A percentile compares a stretch with the other conserved stretches of the same genome.
Conservation (phyloP, 2,329 filamentous ascomycete genomes). For the Trichoderma atroviride region DNA sequence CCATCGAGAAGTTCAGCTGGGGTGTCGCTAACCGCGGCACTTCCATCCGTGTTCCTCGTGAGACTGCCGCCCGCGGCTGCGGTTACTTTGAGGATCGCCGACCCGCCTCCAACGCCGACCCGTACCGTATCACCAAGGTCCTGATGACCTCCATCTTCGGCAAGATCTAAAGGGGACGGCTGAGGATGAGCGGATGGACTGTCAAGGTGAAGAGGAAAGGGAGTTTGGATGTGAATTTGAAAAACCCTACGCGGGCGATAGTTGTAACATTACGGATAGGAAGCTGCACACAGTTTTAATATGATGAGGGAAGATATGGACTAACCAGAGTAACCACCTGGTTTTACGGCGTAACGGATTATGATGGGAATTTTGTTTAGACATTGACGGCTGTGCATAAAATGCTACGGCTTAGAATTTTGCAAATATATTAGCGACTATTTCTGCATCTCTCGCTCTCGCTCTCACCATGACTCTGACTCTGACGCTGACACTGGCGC, state of each 20-base stretch:
- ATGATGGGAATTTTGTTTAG: not conserved
- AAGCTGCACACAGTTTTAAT: slow-evolving; percentile 13
- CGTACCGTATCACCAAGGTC: slow-evolving; percentile 80
- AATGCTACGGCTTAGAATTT: not conserved
- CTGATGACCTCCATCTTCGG: slow-evolving; percentile 69
- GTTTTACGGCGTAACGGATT: slow-evolving; percentile 9
- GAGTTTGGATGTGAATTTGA: not conserved
- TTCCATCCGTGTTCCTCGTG: slow-evolving; percentile 88
- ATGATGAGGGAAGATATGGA: slow-evolving; percentile 5
- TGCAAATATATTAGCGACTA: not conserved
- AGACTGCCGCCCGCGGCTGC: slow-evolving; percentile 82
- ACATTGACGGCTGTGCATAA: not conserved
- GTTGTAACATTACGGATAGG: slow-evolving; percentile 10
- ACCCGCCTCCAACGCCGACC: slow-evolving; percentile 83
- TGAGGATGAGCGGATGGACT: not conserved
- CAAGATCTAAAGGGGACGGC: slow-evolving; percentile 34
- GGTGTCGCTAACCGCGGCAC: slow-evolving; percentile 95
- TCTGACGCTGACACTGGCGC: not conserved
- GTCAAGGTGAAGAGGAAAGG: not conserved
- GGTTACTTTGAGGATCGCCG: slow-evolving; percentile 91
- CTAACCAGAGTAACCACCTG: not conserved
- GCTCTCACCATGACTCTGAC: not conserved
- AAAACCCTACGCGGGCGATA: not conserved
- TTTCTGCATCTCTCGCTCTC: not conserved
- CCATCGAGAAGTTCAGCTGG: slow-evolving; percentile 90